Evolutionary conservation across 1,139 yeast genomes (phyloP).

Genomic region (Spathaspora sp.): DNA sequence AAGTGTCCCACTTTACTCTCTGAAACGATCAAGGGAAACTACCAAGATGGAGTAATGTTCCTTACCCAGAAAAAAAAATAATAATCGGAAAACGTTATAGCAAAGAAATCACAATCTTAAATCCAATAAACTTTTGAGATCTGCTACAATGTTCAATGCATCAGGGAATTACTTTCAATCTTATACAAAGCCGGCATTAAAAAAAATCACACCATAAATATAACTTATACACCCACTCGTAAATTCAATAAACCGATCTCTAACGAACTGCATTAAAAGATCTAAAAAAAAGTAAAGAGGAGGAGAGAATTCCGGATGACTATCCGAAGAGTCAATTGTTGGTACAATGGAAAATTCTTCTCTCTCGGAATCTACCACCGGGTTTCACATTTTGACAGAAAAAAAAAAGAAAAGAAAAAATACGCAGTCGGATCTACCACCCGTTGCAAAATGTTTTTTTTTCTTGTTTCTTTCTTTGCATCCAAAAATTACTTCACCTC

Average conservation of each 20-base stretch:
- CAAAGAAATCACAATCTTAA: background rate
- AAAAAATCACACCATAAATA: background rate
- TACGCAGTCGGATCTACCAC: background rate
- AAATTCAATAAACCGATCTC: background rate
- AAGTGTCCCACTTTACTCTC: too few species aligned
- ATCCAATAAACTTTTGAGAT: background rate
- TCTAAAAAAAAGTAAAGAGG: background rate
- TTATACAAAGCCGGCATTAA: slow-evolving; percentile 1
- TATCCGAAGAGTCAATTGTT: too few species aligned
- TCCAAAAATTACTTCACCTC: background rate
- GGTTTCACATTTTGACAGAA: background rate
- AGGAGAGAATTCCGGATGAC: too few species aligned
- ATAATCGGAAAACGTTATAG: background rate
- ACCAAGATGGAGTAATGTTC: background rate
- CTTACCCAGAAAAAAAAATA: background rate
- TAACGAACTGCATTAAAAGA: background rate
- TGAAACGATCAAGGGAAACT: too few species aligned
- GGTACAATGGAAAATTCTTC: too few species aligned
- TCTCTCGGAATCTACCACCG: background rate
- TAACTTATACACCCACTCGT: background rate
- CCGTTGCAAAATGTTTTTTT: background rate
- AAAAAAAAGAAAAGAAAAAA: too few species aligned
- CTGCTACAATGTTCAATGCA: background rate
- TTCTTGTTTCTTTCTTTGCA: background rate
- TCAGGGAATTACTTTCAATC: background rate